phyloP scores from a whole-genome alignment of 2,329 filamentous ascomycete species.

The Alternaria sp. region DNA sequence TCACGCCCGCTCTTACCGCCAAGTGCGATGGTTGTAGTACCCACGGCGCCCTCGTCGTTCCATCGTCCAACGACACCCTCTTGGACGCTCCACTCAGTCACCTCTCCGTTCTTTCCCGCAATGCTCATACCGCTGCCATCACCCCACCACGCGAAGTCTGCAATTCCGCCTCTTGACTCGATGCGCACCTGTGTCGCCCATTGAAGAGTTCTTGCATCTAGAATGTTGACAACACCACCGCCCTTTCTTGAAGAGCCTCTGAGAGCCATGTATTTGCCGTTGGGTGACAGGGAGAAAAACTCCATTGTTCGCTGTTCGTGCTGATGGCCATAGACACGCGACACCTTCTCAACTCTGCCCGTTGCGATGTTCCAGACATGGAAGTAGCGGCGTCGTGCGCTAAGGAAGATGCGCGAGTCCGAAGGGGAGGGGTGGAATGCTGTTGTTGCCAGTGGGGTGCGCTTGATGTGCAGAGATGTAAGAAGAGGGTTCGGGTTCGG shows the following conservation, averaged over 20 bases:
- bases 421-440: constrained; percentile 74
- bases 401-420: constrained; percentile 85
- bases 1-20: constrained; percentile 74
- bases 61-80: constrained; percentile 80
- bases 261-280: constrained; percentile 85
- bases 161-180: constrained; percentile 82
- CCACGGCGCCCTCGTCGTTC: constrained; percentile 89
- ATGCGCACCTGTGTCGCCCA: constrained; percentile 86
- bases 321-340: constrained; percentile 75
- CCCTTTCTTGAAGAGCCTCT: constrained; percentile 83
- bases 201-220: constrained; percentile 82
- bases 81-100: constrained; percentile 85
- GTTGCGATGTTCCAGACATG: constrained; percentile 91
- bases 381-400: constrained; percentile 88
- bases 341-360: constrained; percentile 84
- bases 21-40: constrained; percentile 81
- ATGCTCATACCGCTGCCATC: constrained; percentile 83
- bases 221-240: constrained; percentile 85
- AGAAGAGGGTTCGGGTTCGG: constrained; percentile 85
- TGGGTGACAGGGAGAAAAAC: constrained; percentile 84
- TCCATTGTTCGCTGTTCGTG: constrained; percentile 93
- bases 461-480: constrained; percentile 86
- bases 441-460: constrained; percentile 84
- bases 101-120: constrained; percentile 84
- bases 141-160: constrained; percentile 93